Evolutionary conservation across 2,329 filamentous ascomycete genomes (phyloP).

Genomic region (Xylariaceae sp.): DNA sequence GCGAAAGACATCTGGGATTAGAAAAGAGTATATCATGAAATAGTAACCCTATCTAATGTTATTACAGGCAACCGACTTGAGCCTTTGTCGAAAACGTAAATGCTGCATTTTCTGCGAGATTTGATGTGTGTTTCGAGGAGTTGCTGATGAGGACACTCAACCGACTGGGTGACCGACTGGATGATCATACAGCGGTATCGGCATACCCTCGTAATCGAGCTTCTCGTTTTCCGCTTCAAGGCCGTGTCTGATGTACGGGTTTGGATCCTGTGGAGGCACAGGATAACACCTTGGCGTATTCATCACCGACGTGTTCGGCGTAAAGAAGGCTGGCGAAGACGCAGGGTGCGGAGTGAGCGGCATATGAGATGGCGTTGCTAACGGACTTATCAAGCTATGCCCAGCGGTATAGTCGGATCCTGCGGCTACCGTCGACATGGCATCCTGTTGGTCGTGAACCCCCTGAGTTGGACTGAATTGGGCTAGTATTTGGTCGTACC

Average conservation of each 20-base stretch:
- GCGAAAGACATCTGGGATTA: neutral
- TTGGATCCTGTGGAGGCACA: slow-evolving; percentile 8
- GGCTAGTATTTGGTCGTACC: slow-evolving; percentile 29
- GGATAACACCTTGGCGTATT: slow-evolving; percentile 11
- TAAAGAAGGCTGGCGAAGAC: slow-evolving; percentile 13
- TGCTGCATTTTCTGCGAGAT: neutral
- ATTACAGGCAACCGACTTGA: neutral
- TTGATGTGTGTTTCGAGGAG: neutral
- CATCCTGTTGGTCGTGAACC: slow-evolving; percentile 10
- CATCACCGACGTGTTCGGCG: slow-evolving; percentile 6
- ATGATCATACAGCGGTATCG: slow-evolving; percentile 18
- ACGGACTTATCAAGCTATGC: slow-evolving; percentile 12
- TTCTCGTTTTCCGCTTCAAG: slow-evolving; percentile 12
- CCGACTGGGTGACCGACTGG: slow-evolving; percentile 1
- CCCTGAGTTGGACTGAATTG: slow-evolving; percentile 15
- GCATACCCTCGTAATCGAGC: slow-evolving; percentile 22
- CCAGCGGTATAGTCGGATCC: slow-evolving; percentile 10
- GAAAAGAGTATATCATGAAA: neutral
- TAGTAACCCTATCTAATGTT: neutral
- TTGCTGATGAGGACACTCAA: neutral
- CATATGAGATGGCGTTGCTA: slow-evolving; percentile 12
- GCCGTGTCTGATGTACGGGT: slow-evolving; percentile 3
- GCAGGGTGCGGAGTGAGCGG: slow-evolving; percentile 9
- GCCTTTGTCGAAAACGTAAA: neutral
- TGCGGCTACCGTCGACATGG: slow-evolving; percentile 4